A percentile compares a stretch with the other conserved stretches of the same genome.
These are phyloP conservation scores for Phialophora tarda DNA, from an alignment of 2,329 filamentous ascomycete genomes.

Conservation along the genomic window DNA sequence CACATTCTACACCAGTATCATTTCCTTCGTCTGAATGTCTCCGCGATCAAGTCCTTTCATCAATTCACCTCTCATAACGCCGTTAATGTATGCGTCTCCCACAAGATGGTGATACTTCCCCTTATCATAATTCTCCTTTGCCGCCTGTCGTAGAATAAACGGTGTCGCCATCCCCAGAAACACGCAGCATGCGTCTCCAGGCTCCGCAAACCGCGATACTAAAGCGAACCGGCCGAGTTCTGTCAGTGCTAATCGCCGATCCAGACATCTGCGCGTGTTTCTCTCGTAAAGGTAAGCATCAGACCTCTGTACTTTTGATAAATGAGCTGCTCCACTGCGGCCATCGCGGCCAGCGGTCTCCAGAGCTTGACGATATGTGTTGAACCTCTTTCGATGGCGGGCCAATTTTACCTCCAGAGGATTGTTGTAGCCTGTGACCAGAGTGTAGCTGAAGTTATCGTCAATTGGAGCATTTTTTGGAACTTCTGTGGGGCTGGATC, in stretches of 20 bases:
- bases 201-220: constrained; percentile 4
- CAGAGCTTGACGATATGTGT: not conserved
- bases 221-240: constrained; percentile 2
- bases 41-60: not conserved
- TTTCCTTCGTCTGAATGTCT: not conserved
- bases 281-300: constrained; percentile 3
- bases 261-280: not conserved
- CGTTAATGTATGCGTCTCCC: constrained; percentile 5
- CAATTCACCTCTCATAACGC: constrained; percentile 6
- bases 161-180: constrained; percentile 5
- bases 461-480: not conserved
- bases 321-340: not conserved
- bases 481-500: not conserved
- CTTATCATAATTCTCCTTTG: not conserved
- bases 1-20: not conserved
- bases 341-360: not conserved
- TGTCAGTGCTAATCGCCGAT: constrained; percentile 5
- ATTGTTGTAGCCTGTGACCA: constrained; percentile 10
- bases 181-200: constrained; percentile 6
- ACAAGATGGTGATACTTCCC: constrained; percentile 3
- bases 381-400: not conserved
- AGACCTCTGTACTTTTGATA: not conserved
- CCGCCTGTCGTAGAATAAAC: not conserved
- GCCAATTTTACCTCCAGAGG: not conserved
- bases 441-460: constrained; percentile 8